A percentile compares a stretch with the other conserved stretches of the same genome.
phyloP scores from a whole-genome alignment of 1,284 basidiomycete species.

The Exsudoporus floridanus region DNA sequence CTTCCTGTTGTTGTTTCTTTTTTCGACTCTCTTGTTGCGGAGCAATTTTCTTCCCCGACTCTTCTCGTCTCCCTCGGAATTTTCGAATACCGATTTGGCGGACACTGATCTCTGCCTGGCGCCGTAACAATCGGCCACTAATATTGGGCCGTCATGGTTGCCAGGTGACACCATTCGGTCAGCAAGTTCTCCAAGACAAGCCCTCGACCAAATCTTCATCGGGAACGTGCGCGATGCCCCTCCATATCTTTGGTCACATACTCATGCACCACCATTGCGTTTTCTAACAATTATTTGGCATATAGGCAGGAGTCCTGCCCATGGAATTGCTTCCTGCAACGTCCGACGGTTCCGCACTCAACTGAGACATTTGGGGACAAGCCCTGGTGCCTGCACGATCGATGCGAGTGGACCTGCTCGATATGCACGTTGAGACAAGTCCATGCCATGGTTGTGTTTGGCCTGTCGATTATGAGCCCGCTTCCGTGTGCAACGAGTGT shows the following conservation, averaged over 20 bases:
- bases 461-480: not conserved
- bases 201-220: not conserved
- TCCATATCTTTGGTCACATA: not conserved
- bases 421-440: not conserved
- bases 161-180: slow-evolving; percentile 7
- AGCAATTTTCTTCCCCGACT: slow-evolving; percentile 1
- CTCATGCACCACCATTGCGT: not conserved
- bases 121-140: not conserved
- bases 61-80: not conserved
- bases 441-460: not conserved
- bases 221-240: slow-evolving; percentile 7
- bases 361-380: slow-evolving; percentile 10
- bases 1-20: slow-evolving; percentile 3
- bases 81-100: not conserved
- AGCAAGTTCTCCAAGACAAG: not conserved
- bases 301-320: slow-evolving; percentile 1
- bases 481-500: not conserved
- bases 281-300: slow-evolving; percentile 12
- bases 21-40: not conserved
- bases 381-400: slow-evolving; percentile 2
- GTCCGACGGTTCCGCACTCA: slow-evolving; percentile 2
- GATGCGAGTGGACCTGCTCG: not conserved
- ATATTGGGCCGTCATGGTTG: not conserved
- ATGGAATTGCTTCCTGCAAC: slow-evolving; percentile 6
- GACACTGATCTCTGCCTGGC: not conserved